Evolutionary conservation across 306 rosid species (phyloP).

Genomic region (Malus sylvestris): DNA sequence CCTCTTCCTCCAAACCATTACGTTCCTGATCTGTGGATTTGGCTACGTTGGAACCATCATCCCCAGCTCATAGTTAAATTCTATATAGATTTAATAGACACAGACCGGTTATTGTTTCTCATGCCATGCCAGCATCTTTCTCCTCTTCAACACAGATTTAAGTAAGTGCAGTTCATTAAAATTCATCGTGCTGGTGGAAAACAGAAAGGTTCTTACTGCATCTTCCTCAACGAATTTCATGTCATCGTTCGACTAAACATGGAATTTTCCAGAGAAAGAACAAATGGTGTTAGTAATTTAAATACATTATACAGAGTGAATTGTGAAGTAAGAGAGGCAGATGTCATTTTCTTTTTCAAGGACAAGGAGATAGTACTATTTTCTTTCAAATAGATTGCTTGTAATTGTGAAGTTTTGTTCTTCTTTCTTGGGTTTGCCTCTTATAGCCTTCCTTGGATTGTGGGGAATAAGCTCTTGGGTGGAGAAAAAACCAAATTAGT

Average conservation of each 20-base stretch:
- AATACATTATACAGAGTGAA: conserved; percentile 27
- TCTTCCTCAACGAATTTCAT: conserved; percentile 12
- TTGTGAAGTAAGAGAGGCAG: conserved; percentile 35
- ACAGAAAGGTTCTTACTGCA: conserved; percentile 27
- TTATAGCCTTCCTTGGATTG: conserved; percentile 33
- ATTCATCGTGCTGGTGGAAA: conserved; percentile 17
- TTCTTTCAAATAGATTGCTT: conserved; percentile 36
- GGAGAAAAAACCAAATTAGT: conserved; percentile 1
- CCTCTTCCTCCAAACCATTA: conserved; percentile 87
- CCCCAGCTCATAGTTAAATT: conserved; percentile 37
- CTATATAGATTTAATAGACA: conserved; percentile 7
- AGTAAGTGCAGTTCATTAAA: conserved; percentile 24
- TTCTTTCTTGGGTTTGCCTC: conserved; percentile 28
- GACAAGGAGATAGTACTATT: conserved; percentile 39
- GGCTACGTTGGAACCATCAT: conserved; percentile 96
- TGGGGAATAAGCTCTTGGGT: conserved; percentile 42
- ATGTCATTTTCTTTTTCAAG: conserved; percentile 7
- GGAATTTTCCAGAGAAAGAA: conserved; percentile 22
- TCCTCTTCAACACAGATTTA: conserved; percentile 25
- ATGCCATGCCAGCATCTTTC: conserved; percentile 26
- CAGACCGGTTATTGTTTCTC: conserved; percentile 19
- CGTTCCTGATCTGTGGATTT: conserved; percentile 77
- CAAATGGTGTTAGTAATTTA: background rate
- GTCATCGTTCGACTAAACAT: conserved; percentile 14
- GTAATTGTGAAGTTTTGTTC: conserved; percentile 50